Conservation (phyloP, 176 grass and related monocot genomes). For the Calamus simplicifolius region DNA sequence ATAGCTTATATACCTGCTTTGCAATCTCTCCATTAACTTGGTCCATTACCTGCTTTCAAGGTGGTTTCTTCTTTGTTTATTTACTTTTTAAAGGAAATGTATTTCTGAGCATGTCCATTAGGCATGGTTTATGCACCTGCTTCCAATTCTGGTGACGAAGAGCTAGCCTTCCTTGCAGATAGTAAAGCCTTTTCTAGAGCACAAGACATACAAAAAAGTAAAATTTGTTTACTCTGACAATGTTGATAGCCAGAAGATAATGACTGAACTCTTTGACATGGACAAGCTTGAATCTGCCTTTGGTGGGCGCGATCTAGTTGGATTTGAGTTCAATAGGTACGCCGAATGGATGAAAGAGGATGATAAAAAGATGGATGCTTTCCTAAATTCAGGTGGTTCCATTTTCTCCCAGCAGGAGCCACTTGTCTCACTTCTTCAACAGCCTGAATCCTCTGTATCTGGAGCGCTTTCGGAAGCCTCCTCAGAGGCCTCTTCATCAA, state of each 20-base stretch:
- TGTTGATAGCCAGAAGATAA: slow-evolving; percentile 71
- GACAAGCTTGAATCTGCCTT: slow-evolving; percentile 60
- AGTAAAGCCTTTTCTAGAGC: slow-evolving; percentile 70
- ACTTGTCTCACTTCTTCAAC: slow-evolving; percentile 13
- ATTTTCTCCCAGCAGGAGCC: background rate
- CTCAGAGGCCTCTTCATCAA: slow-evolving; percentile 53
- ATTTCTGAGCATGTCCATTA: no score
- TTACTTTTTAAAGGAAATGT: no score
- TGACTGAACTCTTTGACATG: slow-evolving; percentile 59
- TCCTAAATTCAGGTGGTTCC: slow-evolving; percentile 7
- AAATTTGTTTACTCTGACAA: slow-evolving; percentile 69
- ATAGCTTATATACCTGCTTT: no score
- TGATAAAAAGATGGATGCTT: slow-evolving; percentile 47
- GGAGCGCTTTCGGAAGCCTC: slow-evolving; percentile 29
- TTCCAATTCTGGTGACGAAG: background rate
- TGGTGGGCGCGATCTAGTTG: slow-evolving; percentile 40
- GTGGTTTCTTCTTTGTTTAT: no score
- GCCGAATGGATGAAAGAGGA: slow-evolving; percentile 51
- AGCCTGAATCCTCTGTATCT: slow-evolving; percentile 12
- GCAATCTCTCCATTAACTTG: no score
- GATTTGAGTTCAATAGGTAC: slow-evolving; percentile 52
- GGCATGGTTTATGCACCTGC: no score
- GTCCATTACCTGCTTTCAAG: no score
- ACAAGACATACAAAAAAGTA: slow-evolving; percentile 69
- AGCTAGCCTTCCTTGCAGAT: slow-evolving; percentile 23